phyloP scores from a whole-genome alignment of 1,139 yeast genomes.

The Suhomyces atakaporum region DNA sequence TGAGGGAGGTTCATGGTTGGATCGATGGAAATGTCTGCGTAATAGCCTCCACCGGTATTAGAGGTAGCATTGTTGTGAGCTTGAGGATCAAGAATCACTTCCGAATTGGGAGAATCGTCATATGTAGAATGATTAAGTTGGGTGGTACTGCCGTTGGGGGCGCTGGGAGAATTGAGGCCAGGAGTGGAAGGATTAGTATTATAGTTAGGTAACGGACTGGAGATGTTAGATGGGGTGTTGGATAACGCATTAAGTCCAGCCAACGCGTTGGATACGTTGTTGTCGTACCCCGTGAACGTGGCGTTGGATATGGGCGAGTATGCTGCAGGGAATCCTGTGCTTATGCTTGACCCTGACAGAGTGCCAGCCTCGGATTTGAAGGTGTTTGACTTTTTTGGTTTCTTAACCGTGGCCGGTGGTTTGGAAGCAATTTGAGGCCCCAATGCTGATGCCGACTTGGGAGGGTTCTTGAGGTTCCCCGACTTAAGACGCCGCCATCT shows the following conservation, averaged over 20 bases:
- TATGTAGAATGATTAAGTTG: conserved; percentile 24
- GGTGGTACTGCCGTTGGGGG: conserved; percentile 12
- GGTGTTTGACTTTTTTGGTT: conserved; percentile 25
- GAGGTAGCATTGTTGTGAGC: conserved; percentile 33
- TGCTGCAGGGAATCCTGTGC: conserved; percentile 33
- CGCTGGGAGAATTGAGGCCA: conserved; percentile 16
- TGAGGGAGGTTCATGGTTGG: conserved; percentile 54
- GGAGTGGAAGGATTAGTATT: conserved; percentile 28
- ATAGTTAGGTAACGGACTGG: conserved; percentile 32
- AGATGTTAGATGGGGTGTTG: conserved; percentile 37
- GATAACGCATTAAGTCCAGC: conserved; percentile 51
- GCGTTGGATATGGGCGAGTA: conserved; percentile 42
- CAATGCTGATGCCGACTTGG: conserved; percentile 42
- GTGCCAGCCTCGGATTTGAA: conserved; percentile 18
- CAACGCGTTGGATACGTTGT: conserved; percentile 45
- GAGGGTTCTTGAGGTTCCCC: conserved; percentile 61
- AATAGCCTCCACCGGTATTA: conserved; percentile 47
- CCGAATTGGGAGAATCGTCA: conserved; percentile 35
- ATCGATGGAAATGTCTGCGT: conserved; percentile 48
- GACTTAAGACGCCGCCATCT: conserved; percentile 74
- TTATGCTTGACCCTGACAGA: conserved; percentile 7
- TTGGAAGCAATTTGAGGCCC: conserved; percentile 18
- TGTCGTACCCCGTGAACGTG: conserved; percentile 47
- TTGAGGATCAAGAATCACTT: conserved; percentile 38
- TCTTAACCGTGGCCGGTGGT: conserved; percentile 17